Evolutionary conservation across 768 basidiomycete species (phyloP).

Genomic region (Cubamyces sp.): DNA sequence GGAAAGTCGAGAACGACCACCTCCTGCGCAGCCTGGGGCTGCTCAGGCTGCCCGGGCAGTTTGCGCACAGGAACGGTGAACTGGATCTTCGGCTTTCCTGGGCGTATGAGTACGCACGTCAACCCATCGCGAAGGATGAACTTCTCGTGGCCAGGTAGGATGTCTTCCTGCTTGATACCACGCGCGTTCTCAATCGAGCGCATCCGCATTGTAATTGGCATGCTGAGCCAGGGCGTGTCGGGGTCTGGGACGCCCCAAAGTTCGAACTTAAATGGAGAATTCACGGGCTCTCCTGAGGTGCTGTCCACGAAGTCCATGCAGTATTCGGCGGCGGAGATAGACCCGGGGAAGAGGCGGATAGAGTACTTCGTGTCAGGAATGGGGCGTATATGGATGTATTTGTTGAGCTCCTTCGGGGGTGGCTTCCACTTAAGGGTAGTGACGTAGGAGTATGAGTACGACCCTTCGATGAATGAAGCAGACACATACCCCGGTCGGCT

Average conservation of each 20-base stretch:
- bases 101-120: background rate
- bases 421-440: background rate
- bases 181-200: background rate
- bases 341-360: slow-evolving; percentile 1
- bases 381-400: background rate
- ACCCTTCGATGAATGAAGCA: background rate
- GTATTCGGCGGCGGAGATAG: background rate
- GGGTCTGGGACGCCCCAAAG: background rate
- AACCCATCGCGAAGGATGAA: slow-evolving; percentile 1
- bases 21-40: background rate
- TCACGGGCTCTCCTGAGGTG: background rate
- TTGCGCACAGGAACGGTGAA: background rate
- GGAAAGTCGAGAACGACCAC: background rate
- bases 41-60: background rate
- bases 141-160: background rate
- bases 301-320: slow-evolving; percentile 2
- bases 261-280: slow-evolving; percentile 4
- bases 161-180: background rate
- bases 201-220: background rate
- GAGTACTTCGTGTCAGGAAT: slow-evolving; percentile 4
- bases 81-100: background rate
- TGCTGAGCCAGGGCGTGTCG: background rate
- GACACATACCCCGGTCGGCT: background rate
- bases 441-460: background rate
- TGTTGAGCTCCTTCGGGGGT: background rate